Base-by-base conservation (phyloP, 805 yeast species). In the Saccharomycopsis babjevae region DNA sequence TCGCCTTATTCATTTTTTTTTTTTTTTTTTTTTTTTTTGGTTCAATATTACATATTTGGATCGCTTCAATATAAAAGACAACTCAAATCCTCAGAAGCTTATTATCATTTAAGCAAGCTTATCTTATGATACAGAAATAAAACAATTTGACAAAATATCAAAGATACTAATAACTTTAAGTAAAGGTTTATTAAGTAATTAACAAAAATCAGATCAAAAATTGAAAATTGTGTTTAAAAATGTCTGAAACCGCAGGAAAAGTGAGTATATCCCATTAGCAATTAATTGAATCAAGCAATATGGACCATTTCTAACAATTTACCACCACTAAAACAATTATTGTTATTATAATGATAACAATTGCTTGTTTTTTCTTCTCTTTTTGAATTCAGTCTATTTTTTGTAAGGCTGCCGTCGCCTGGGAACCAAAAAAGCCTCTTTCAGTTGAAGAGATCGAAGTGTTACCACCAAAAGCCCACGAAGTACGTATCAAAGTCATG, bases 331-430 rank as follows among this genome's bases (percentile, higher is more conserved):
- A 28, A 28, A 28, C 32, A 28, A 28, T 28, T 4, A 28, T 28
- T 28, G 38, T 34, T 13, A 13, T 13, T 34, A 13, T 34, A 7
- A 34, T 34, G 10, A 34, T 13, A 34, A 2, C 38, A 34, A 34
- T 34, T 34, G 38, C 4, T 34, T 28, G 32, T 8, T 34, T 34
- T 34, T 34, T 34, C 11, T 34, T 7, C 15, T 7, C 10, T 34
- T 34, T 13, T 13, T 40, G 20, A 5, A 22, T 46, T 3, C 40
- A 62, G 58, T 59, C 65, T 16, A 62, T 63, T 46, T 54, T 52
- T 56, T 94, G 98, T 78, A 81, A 84, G 71, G 99, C 99, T 62
- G 99, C 99, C 57, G 89, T 94, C 69, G 97, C 98, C 67, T 93
- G 98, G 93, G 96, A 87, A 72, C 94, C 98, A 34, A 89, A 86